These are phyloP conservation scores for Aspergillus egyptiacus DNA, from an alignment of 495 filamentous ascomycete genomes.

Conservation along the genomic window DNA sequence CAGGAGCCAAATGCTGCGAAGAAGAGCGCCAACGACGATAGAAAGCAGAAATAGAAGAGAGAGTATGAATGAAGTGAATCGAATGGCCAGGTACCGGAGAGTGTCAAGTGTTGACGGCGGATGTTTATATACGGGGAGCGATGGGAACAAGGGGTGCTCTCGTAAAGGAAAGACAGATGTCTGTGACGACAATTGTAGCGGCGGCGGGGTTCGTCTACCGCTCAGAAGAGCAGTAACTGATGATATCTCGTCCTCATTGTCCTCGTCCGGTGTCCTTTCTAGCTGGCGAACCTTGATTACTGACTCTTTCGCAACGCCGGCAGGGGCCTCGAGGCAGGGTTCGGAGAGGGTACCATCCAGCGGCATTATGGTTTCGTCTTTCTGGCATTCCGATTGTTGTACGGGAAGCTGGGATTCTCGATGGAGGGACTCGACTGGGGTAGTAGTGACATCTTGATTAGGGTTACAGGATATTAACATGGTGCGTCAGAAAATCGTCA, in stretches of 20 bases:
- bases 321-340: neutral
- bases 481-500: conserved; percentile 1
- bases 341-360: neutral
- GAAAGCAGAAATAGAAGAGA: conserved; percentile 69
- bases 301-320: conserved; percentile 1
- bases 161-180: neutral
- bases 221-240: conserved; percentile 13
- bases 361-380: conserved; percentile 7
- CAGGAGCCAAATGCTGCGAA: conserved; percentile 51
- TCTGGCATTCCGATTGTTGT: neutral
- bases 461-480: conserved; percentile 11
- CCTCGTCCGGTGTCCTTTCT: conserved; percentile 1
- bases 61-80: conserved; percentile 61
- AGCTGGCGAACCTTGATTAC: conserved; percentile 13
- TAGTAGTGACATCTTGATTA: neutral
- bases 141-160: conserved; percentile 76
- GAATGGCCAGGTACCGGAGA: conserved; percentile 58
- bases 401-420: neutral
- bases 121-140: conserved; percentile 69
- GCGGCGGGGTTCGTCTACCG: conserved; percentile 1
- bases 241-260: conserved; percentile 9
- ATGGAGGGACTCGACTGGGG: neutral
- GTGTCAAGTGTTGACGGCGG: conserved; percentile 59
- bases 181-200: neutral
- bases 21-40: conserved; percentile 67